Base-by-base conservation (phyloP, 176 grass and related monocot species). In the Triticum turgidum region DNA sequence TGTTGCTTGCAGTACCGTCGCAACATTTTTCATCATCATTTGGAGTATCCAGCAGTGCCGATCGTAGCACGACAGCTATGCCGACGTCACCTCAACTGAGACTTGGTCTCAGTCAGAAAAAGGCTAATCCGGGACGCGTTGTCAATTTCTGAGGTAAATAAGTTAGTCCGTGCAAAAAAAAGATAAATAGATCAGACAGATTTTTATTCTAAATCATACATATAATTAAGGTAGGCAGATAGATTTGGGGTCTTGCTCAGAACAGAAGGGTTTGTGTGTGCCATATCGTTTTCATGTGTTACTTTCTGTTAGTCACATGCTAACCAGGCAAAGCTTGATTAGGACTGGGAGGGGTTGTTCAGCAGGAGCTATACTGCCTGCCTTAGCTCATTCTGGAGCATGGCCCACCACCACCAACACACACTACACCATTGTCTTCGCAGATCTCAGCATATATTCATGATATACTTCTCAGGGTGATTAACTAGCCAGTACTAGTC, bases 251-350 rank as follows among this genome's bases (percentile, higher is more conserved):
- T 52, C 73, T 52, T 76, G 44, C 45, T 10, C 6, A 25, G 44
- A 52, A 52, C 1, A 17, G 14, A 51, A 6, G 13, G 7, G 22
- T 51, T 56, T 30, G 44, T 51, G 44, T 75, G 24, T 73, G 70
- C 72, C 22, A 52, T 44, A 17, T 39, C 18, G 5, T n/a, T 27
- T 54, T 32, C 24, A 9, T 63, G 76, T 75, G 52, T 7, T 56
- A 56, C 66, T 65, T 33, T 75, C 76, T 84, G 76, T 80, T 32
- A 54, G 68, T 58, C 87, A 80, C 76, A 84, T 65, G 86, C 62
- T 76, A 76, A 25, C 39, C 41, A 76, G 0, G 18, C 15, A 45
- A 45, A 21, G 18, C 54, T 58, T 58, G 54, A 25, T 76, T 77
- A 77, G 29, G 63, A 32, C 17, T 49, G 3, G n/a, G 74, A 83